Base-by-base conservation (phyloP, 441 rosid species). In the Bruguiera hainesii region DNA sequence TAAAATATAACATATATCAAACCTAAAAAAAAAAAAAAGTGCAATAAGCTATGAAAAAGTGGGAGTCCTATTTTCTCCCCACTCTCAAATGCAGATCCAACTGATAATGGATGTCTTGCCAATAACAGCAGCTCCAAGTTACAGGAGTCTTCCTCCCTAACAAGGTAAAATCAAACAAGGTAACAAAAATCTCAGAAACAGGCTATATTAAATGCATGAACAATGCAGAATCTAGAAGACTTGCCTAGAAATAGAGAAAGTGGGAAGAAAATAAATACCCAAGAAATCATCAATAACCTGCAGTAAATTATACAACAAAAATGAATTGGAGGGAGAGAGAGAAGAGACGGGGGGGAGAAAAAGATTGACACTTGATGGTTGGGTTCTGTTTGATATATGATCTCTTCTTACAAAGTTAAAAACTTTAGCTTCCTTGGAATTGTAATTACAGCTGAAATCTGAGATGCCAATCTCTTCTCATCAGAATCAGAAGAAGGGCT, bases 41-140 rank as follows among this genome's bases (percentile, higher is more conserved):
- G 1, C 37, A 7, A 33, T 6, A 7, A 7, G 1, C 9, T 33
- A 1, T 7, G 1, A 33, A 33, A 33, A 33, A 33, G 33, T 1
- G 33, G 37, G 37, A 33, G 37, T 1, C 9, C 37, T 33, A 8
- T 33, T 7, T 7, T 11, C 48, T 13, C 48, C 72, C 42, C 84
- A 66, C 79, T 77, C 73, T 84, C 84, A 79, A 78, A 83, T 80
- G 86, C 80, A 73, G 84, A 82, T 87, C 87, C 79, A 73, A 49
- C 81, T 77, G 69, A 79, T 61, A 80, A 79, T 76, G 48, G 68
- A 78, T 81, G 78, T 67, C 62, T 67, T 67, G 66, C 73, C 72
- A 66, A 67, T 71, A 61, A 37, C 74, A 69, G 64, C 71, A 75
- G 69, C 53, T 75, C 76, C 79, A 80, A 80, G 78, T 76, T 66